Evolutionary conservation across 768 basidiomycete genomes (phyloP), one percentile per base, ranked within the genome.

Genomic region (Leucosporidium creatinivorum): DNA sequence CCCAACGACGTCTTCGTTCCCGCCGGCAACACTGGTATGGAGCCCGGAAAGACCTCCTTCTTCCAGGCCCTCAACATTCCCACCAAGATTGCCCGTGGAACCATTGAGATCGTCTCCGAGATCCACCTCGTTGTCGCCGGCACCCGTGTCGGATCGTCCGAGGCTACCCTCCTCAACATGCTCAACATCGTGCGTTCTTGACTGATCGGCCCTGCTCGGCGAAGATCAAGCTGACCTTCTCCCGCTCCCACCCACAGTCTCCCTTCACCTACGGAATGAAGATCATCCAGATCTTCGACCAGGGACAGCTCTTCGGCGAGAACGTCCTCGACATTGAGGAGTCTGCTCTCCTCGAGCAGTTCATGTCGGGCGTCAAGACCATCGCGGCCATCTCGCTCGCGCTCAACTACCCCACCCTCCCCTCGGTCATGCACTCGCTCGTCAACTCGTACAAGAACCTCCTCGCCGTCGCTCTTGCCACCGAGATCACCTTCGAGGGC

Each of bases 401-500:
- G 39, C 83, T 96, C 79, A 85, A 90, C 80, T 94, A 93, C 84
- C 96, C 96, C 57, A 99, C 96, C 62, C 80, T 98, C 74, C 93
- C 88, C 72, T 97, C 94, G 52, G 87, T 98, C 73, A 80, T 84
- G 55, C 96, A 99, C 85, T 89, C 91, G 36, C 86, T 99, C 68
- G 91, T 98, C 84, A 97, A 97, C 83, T 85, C 93, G 54, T 98
- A 97, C 89, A 99, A 99, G 87, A 99, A 98, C 84, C 80, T 98
- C 72, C 81, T 99, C 72, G 89, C 91, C 49, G 25, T 68, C 59
- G 69, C 67, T 50, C 63, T 70, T 68, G 67, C 62, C 61, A 97
- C 96, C 68, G 93, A 98, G 56, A 93, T 93, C 85, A 85, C 87
- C 62, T 97, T 97, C 80, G 91, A 93, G 77, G 93, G 87, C 68